These are phyloP conservation scores for Rhizodiscina lignyota DNA, from an alignment of 495 filamentous ascomycete genomes.

Conservation along the genomic window DNA sequence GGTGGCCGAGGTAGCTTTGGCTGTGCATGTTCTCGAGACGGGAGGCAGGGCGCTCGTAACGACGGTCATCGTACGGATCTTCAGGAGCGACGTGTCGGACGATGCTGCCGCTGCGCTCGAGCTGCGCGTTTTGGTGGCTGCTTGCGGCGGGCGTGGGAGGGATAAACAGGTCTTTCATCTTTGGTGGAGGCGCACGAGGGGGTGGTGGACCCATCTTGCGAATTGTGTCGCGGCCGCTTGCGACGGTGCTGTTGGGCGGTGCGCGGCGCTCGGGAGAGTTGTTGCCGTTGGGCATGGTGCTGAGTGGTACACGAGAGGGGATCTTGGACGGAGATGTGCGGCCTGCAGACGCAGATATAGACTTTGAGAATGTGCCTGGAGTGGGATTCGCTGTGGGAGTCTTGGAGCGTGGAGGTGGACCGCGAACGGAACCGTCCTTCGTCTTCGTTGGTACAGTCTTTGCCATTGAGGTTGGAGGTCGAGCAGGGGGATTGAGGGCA, in stretches of 20 bases:
- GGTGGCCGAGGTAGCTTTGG: background rate
- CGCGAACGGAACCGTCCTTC: slow-evolving; percentile 4
- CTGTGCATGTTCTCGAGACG: background rate
- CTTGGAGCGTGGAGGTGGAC: slow-evolving; percentile 24
- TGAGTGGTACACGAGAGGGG: slow-evolving; percentile 62
- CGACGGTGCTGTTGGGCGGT: slow-evolving; percentile 19
- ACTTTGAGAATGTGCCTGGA: slow-evolving; percentile 5
- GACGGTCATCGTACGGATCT: slow-evolving; percentile 64
- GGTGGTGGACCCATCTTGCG: slow-evolving; percentile 45
- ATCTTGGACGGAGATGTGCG: slow-evolving; percentile 55
- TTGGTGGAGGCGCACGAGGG: slow-evolving; percentile 60
- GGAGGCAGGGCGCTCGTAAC: background rate
- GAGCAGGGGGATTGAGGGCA: slow-evolving; percentile 31
- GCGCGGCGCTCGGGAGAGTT: slow-evolving; percentile 61
- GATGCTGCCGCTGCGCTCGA: slow-evolving; percentile 47
- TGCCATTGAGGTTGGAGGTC: background rate
- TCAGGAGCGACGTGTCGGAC: slow-evolving; percentile 70
- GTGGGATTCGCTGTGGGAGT: slow-evolving; percentile 41
- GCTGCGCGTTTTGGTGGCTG: slow-evolving; percentile 11
- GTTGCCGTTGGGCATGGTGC: slow-evolving; percentile 61
- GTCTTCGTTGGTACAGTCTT: background rate
- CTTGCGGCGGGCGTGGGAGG: slow-evolving; percentile 39
- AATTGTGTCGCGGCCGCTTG: slow-evolving; percentile 24
- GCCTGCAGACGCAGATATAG: slow-evolving; percentile 15
- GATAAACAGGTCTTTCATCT: slow-evolving; percentile 72